A percentile compares a stretch with the other conserved stretches of the same genome.
phyloP scores from a whole-genome alignment of 2,329 filamentous ascomycete species.

The Fusarium pseudonygamai region DNA sequence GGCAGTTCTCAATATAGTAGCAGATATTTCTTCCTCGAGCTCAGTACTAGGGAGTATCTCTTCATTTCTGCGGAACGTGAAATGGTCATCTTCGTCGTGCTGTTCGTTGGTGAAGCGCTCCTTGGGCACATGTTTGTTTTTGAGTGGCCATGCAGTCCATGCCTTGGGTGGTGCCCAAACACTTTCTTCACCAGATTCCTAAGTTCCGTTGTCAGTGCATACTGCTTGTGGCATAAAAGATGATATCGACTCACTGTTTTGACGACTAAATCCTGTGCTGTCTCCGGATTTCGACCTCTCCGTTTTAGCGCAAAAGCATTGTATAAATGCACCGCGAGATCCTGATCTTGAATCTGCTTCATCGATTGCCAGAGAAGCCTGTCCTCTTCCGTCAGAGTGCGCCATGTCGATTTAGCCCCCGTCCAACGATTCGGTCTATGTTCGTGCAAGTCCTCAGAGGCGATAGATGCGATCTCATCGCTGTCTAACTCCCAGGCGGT shows the following conservation, averaged over 20 bases:
- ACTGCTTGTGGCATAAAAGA: background rate
- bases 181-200: constrained; percentile 45
- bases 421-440: constrained; percentile 76
- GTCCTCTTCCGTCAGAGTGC: constrained; percentile 67
- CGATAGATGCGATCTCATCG: constrained; percentile 58
- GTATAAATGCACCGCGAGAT: constrained; percentile 81
- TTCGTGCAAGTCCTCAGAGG: constrained; percentile 57
- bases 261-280: constrained; percentile 43
- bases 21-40: constrained; percentile 76
- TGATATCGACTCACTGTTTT: constrained; percentile 39
- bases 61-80: constrained; percentile 59
- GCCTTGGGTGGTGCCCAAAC: constrained; percentile 63
- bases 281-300: constrained; percentile 39
- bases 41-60: constrained; percentile 63
- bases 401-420: constrained; percentile 76
- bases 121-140: constrained; percentile 67
- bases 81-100: constrained; percentile 59
- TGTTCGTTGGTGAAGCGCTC: constrained; percentile 59
- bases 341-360: constrained; percentile 68
- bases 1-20: constrained; percentile 71
- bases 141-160: constrained; percentile 91
- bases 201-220: background rate
- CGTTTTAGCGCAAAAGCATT: constrained; percentile 76
- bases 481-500: constrained; percentile 55
- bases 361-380: constrained; percentile 71